These are phyloP conservation scores for Austroboletus niveus DNA, from an alignment of 1,284 basidiomycete species.

Conservation along the genomic window DNA sequence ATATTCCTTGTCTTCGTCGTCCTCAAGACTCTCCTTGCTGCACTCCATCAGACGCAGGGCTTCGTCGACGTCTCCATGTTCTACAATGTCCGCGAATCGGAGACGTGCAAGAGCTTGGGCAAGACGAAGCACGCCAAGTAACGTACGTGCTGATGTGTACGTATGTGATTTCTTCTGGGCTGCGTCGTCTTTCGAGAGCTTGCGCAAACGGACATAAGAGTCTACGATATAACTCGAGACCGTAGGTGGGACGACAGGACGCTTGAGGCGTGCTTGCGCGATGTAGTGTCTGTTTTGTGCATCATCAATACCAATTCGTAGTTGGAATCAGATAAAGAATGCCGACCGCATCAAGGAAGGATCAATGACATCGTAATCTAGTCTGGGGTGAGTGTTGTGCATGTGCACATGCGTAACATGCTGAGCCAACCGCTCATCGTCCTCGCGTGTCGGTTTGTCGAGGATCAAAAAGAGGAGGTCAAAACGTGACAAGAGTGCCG, in stretches of 20 bases:
- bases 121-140: conserved; percentile 92
- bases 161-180: conserved; percentile 86
- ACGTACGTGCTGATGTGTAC: conserved; percentile 96
- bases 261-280: conserved; percentile 84
- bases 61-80: conserved; percentile 91
- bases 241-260: conserved; percentile 82
- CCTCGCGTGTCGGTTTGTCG: conserved; percentile 92
- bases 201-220: conserved; percentile 93
- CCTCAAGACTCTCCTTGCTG: conserved; percentile 86
- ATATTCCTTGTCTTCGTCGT: conserved; percentile 69
- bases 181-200: conserved; percentile 89
- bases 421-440: conserved; percentile 94
- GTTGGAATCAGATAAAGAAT: background rate
- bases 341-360: conserved; percentile 84
- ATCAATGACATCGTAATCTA: conserved; percentile 83
- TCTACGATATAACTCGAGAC: conserved; percentile 95
- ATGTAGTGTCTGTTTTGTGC: conserved; percentile 82
- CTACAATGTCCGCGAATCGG: conserved; percentile 79
- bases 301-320: conserved; percentile 6
- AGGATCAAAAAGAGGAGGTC: conserved; percentile 97
- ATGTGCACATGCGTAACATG: conserved; percentile 99
- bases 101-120: conserved; percentile 94
- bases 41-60: conserved; percentile 96
- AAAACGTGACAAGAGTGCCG: conserved; percentile 93
- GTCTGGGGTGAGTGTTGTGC: conserved; percentile 86